Evolutionary conservation across 2,329 filamentous ascomycete species (phyloP).

Genomic region (Pleoardoris graminearum): DNA sequence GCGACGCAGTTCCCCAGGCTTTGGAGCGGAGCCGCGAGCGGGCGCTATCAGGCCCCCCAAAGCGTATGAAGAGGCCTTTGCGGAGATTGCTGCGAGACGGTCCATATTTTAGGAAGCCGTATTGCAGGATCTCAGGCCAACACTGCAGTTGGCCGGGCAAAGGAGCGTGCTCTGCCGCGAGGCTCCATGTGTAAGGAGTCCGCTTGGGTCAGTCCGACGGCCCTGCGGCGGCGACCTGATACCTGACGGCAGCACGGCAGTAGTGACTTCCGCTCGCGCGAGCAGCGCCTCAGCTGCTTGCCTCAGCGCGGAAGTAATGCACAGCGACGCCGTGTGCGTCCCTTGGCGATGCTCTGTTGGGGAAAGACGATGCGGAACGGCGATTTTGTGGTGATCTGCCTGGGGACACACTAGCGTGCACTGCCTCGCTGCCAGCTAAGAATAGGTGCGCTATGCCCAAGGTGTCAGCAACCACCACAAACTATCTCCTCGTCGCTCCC

Average conservation of each 20-base stretch:
- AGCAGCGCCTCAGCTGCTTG: slow-evolving; percentile 15
- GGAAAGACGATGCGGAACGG: not conserved
- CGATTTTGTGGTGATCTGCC: slow-evolving; percentile 6
- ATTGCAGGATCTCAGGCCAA: slow-evolving; percentile 25
- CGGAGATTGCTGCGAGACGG: slow-evolving; percentile 29
- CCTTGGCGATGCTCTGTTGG: slow-evolving; percentile 3
- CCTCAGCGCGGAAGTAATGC: slow-evolving; percentile 2
- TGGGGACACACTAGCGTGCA: not conserved
- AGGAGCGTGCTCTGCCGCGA: slow-evolving; percentile 25
- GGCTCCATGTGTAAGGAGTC: slow-evolving; percentile 30
- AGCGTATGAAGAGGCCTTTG: slow-evolving; percentile 17
- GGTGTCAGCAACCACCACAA: not conserved
- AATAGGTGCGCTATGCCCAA: slow-evolving; percentile 4
- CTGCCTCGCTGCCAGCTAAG: slow-evolving; percentile 8
- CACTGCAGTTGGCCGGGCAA: slow-evolving; percentile 24
- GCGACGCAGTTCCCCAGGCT: slow-evolving; percentile 13
- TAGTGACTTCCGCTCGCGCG: slow-evolving; percentile 6
- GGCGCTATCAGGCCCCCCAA: slow-evolving; percentile 15
- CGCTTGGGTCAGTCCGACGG: slow-evolving; percentile 24
- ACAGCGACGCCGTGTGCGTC: not conserved
- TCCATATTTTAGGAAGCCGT: slow-evolving; percentile 20
- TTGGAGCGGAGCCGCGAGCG: slow-evolving; percentile 21
- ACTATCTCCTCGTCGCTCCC: not conserved
- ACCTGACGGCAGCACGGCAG: slow-evolving; percentile 11
- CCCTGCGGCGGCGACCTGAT: slow-evolving; percentile 26